Base-by-base conservation (phyloP, 2,329 filamentous ascomycete species). In the Colletotrichum trifolii region DNA sequence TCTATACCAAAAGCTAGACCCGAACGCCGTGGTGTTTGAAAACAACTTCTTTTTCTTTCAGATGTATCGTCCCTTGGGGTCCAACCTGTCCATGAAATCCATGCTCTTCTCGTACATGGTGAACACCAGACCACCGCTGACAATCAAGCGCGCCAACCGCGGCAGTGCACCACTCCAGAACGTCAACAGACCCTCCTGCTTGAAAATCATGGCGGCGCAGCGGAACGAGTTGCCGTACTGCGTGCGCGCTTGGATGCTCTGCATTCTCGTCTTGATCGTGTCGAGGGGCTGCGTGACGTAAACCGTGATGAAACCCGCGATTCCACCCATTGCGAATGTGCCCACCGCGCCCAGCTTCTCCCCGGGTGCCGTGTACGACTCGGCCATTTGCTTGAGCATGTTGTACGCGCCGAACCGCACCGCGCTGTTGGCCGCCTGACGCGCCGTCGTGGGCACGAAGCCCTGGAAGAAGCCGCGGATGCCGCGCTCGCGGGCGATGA, bases 81-180 rank as follows among this genome's bases (percentile, higher is more conserved):
- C 96, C 56, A 94, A 64, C 73, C 76, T 83, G 72, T 93, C 87
- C 82, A 99, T 88, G 63, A 94, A 72, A 57, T 97, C 95, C 83
- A 98, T 98, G 64, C 91, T 92, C 86, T 97, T 97, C 82, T 98
- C 95, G 76, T 97, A 96, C 90, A 98, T 96, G 25, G 96, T 96
- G 75, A 99, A 99, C 45, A 99, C 96, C 73, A 99, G 97, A 15
- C 96, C 96, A 60, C 96, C 96, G 73, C 94, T 97, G 78, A 98
- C 78, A 46, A 97, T 91, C 71, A 99, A 77, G 62, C 96, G 85
- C 33, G 89, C 95, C 72, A 99, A 78, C 58, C 96, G 85, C 1
- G 96, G 96, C 70, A 98, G 74, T 25, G 96, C 95, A 34, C 96
- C 96, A 70, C 92, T 95, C 96, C 96, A 99, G 69, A 98, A 92